Evolutionary conservation across 1,284 basidiomycete genomes (phyloP).

Genomic region (Caloboletus firmus): DNA sequence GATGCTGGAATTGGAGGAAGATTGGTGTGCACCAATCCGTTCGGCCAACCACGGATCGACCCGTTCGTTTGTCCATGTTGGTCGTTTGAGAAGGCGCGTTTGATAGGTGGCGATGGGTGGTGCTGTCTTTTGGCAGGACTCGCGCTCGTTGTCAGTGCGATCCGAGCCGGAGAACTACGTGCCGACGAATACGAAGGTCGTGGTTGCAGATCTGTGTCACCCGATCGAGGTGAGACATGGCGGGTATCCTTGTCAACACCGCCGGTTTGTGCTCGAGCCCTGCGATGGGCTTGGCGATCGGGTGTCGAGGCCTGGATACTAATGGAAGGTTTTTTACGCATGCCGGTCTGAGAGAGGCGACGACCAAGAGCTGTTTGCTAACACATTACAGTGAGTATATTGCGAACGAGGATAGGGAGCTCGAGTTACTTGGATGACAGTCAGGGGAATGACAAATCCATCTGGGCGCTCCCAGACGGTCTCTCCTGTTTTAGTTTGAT

Average conservation of each 20-base stretch:
- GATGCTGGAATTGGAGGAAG: conserved; percentile 41
- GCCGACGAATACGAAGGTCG: conserved; percentile 32
- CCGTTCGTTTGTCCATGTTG: conserved; percentile 30
- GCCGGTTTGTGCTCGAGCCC: conserved; percentile 38
- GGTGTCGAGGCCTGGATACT: conserved; percentile 5
- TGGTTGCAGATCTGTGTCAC: conserved; percentile 23
- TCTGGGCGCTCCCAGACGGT: conserved; percentile 88
- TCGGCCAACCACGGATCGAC: conserved; percentile 25
- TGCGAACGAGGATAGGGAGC: neutral
- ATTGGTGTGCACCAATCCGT: conserved; percentile 25
- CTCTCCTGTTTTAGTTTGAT: conserved; percentile 84
- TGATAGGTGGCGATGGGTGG: conserved; percentile 26
- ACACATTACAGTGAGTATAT: conserved; percentile 14
- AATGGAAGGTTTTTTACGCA: conserved; percentile 20
- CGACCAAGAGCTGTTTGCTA: conserved; percentile 77
- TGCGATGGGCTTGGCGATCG: conserved; percentile 38
- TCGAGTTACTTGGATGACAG: conserved; percentile 70
- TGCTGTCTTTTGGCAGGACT: conserved; percentile 24
- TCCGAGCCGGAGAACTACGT: conserved; percentile 33
- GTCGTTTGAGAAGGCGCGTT: conserved; percentile 36
- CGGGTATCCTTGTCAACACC: conserved; percentile 35
- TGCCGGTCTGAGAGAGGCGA: conserved; percentile 51
- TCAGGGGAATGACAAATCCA: conserved; percentile 87
- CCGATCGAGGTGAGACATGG: conserved; percentile 27
- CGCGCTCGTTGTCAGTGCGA: conserved; percentile 23